These are phyloP conservation scores for Tuber borchii DNA, from an alignment of 495 filamentous ascomycete genomes.

Conservation along the genomic window DNA sequence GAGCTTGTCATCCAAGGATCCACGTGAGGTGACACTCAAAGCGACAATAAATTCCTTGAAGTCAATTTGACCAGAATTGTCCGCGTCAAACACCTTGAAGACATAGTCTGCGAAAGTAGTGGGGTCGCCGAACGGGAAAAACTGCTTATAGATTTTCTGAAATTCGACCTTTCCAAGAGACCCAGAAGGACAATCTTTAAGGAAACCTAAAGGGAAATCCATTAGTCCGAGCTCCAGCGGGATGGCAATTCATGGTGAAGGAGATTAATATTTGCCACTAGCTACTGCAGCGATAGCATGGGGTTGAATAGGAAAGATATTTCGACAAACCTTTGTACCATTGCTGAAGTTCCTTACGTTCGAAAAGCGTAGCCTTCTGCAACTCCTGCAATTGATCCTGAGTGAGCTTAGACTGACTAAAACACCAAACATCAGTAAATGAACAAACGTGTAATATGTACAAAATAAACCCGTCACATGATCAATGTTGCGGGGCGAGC, in stretches of 20 bases:
- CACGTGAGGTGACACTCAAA: constrained; percentile 88
- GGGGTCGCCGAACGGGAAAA: constrained; percentile 97
- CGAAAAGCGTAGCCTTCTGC: constrained; percentile 93
- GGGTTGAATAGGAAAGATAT: not conserved
- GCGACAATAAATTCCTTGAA: constrained; percentile 99
- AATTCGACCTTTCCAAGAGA: constrained; percentile 97
- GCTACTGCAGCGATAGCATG: not conserved
- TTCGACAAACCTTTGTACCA: constrained; percentile 86
- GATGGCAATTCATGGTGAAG: not conserved
- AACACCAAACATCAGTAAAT: not conserved
- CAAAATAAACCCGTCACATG: constrained; percentile 8
- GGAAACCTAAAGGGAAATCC: constrained; percentile 60
- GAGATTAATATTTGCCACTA: not conserved
- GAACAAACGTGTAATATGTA: not conserved
- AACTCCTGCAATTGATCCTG: constrained; percentile 90
- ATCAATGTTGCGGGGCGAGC: not conserved
- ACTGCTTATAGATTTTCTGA: constrained; percentile 98
- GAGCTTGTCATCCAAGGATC: constrained; percentile 98
- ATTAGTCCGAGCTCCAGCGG: not conserved
- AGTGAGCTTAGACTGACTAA: constrained; percentile 87
- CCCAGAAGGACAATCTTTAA: constrained; percentile 95
- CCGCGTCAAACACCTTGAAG: constrained; percentile 97
- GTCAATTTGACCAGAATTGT: constrained; percentile 94
- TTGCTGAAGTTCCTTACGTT: constrained; percentile 99
- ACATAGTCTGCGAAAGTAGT: constrained; percentile 97